A percentile compares a stretch with the other conserved stretches of the same genome.
phyloP scores from a whole-genome alignment of 2,329 filamentous ascomycete species.

The Aspergillus unguis region DNA sequence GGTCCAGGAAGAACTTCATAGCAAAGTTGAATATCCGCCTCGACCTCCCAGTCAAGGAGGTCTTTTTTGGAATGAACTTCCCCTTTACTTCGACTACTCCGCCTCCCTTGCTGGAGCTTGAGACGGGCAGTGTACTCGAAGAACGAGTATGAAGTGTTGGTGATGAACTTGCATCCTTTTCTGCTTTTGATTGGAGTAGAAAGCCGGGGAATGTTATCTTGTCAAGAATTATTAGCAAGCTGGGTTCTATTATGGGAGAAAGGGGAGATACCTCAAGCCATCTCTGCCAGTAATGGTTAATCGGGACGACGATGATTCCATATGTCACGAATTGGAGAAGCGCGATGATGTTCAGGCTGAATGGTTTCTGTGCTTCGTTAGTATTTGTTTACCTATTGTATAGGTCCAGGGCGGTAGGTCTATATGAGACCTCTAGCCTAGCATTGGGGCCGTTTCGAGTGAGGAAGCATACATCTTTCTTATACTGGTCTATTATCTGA shows the following conservation, averaged over 20 bases:
- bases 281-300: slow-evolving; percentile 83
- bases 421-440: neutral
- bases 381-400: neutral
- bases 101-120: neutral
- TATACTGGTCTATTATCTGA: slow-evolving; percentile 38
- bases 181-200: slow-evolving; percentile 25
- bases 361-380: slow-evolving; percentile 38
- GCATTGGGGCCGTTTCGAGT: neutral
- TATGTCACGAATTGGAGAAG: slow-evolving; percentile 76
- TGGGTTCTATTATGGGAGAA: neutral
- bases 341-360: slow-evolving; percentile 63
- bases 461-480: slow-evolving; percentile 27
- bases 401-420: neutral
- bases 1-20: slow-evolving; percentile 58
- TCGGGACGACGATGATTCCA: slow-evolving; percentile 69
- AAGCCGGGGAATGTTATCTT: slow-evolving; percentile 62
- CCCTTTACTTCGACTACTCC: slow-evolving; percentile 12
- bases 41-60: slow-evolving; percentile 21
- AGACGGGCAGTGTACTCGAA: neutral
- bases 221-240: neutral
- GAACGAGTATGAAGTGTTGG: neutral
- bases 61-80: slow-evolving; percentile 7
- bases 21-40: slow-evolving; percentile 45
- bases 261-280: slow-evolving; percentile 61
- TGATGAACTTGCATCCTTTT: neutral